Percentiles rank a stretch among this genome's conserved stretches.
Conservation (phyloP, 768 basidiomycete genomes). For the Rhodotorula graminis region DNA sequence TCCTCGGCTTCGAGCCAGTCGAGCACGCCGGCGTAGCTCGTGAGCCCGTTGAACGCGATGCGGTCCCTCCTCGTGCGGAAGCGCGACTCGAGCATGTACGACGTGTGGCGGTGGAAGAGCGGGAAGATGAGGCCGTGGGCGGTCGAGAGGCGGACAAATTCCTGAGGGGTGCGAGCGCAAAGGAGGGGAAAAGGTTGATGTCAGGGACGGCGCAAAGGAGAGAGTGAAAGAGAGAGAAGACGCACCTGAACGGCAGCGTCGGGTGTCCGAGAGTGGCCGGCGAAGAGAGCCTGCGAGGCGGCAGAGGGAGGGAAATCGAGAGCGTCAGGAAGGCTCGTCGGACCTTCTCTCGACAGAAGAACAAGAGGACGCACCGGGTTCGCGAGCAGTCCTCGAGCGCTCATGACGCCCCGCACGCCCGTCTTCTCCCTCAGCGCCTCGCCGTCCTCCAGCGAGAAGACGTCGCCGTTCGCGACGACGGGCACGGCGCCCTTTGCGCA, state of each 20-base stretch:
- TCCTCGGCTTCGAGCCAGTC: conserved; percentile 50
- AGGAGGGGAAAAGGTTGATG: not conserved
- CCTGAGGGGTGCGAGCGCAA: conserved; percentile 19
- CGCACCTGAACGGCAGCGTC: conserved; percentile 46
- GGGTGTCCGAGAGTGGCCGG: conserved; percentile 49
- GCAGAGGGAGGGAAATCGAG: not conserved
- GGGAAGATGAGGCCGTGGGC: conserved; percentile 49
- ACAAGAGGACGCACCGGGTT: conserved; percentile 47
- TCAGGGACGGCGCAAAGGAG: not conserved
- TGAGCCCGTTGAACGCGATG: conserved; percentile 49
- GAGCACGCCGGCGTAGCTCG: conserved; percentile 47
- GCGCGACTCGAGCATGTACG: conserved; percentile 50
- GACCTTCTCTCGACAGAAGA: not conserved
- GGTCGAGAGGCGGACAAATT: conserved; percentile 48
- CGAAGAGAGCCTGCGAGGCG: conserved; percentile 49
- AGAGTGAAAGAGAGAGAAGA: not conserved
- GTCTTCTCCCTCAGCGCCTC: conserved; percentile 47
- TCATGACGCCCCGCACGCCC: conserved; percentile 52
- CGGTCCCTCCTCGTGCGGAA: conserved; percentile 43
- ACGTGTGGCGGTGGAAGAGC: conserved; percentile 52
- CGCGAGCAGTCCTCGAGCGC: conserved; percentile 52
- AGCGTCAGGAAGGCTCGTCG: not conserved
- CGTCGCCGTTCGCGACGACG: conserved; percentile 52
- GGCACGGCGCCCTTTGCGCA: conserved; percentile 50
- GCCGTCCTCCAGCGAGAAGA: conserved; percentile 49